These are phyloP conservation scores for Colletotrichum gigasporum DNA, from an alignment of 2,329 filamentous ascomycete genomes.

Conservation along the genomic window DNA sequence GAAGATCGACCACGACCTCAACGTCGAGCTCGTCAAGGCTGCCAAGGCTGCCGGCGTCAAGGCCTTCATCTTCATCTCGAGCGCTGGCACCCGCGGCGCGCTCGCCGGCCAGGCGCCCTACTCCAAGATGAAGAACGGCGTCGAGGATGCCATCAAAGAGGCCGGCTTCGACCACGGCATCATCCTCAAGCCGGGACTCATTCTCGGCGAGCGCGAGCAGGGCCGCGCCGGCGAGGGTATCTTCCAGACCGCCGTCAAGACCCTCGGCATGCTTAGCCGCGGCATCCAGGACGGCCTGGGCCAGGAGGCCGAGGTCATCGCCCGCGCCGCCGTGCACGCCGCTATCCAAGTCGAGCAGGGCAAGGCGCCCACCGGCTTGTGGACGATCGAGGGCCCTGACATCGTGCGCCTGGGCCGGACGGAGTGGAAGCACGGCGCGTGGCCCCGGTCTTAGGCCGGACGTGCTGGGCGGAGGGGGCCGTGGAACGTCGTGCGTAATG, in stretches of 20 bases:
- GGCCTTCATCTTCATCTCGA: conserved; percentile 82
- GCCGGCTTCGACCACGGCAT: conserved; percentile 82
- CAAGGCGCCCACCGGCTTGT: conserved; percentile 67
- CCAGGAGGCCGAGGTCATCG: conserved; percentile 80
- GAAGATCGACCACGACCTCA: conserved; percentile 89
- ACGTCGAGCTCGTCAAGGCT: conserved; percentile 78
- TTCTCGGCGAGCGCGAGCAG: conserved; percentile 76
- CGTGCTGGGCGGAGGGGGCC: not conserved
- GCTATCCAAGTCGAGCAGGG: conserved; percentile 66
- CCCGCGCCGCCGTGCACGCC: conserved; percentile 70
- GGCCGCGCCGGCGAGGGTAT: conserved; percentile 67
- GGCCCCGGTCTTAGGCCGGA: conserved; percentile 23
- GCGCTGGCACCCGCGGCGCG: conserved; percentile 56
- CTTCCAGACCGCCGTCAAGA: conserved; percentile 63
- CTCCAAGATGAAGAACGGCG: conserved; percentile 83
- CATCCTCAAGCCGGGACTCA: conserved; percentile 77
- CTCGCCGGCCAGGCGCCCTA: conserved; percentile 55
- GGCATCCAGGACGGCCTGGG: conserved; percentile 72
- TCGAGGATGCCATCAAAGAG: conserved; percentile 79
- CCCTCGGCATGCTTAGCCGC: conserved; percentile 62
- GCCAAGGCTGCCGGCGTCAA: conserved; percentile 77
- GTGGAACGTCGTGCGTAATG: not conserved
- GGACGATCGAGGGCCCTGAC: conserved; percentile 68
- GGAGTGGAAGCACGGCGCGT: conserved; percentile 56
- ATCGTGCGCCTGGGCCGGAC: conserved; percentile 74